These are phyloP conservation scores for Penicillium turbatum DNA, from an alignment of 495 filamentous ascomycete species.

Conservation along the genomic window DNA sequence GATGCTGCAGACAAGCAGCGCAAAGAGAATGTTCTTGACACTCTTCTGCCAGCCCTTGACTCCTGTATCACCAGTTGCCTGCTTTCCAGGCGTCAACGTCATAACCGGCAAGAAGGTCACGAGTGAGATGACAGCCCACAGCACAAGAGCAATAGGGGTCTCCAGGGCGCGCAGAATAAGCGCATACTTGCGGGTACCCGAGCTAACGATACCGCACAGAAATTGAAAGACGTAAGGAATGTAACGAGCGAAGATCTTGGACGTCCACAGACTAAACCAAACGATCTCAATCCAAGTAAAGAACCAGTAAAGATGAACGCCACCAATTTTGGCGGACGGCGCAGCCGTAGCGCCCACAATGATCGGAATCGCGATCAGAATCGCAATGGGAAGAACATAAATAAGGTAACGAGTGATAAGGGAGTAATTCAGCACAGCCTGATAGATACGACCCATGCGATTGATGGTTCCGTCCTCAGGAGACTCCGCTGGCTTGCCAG, in stretches of 20 bases:
- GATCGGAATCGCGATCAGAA: slow-evolving; percentile 75
- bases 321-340: slow-evolving; percentile 53
- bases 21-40: slow-evolving; percentile 71
- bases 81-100: slow-evolving; percentile 39
- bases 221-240: slow-evolving; percentile 83
- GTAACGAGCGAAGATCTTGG: slow-evolving; percentile 74
- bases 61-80: slow-evolving; percentile 24
- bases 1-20: slow-evolving; percentile 68
- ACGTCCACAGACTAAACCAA: slow-evolving; percentile 84
- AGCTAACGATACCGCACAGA: slow-evolving; percentile 81
- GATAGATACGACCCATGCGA: slow-evolving; percentile 81
- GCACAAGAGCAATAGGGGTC: slow-evolving; percentile 79
- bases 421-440: slow-evolving; percentile 78
- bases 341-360: slow-evolving; percentile 61
- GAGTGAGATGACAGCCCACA: slow-evolving; percentile 76
- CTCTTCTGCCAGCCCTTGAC: slow-evolving; percentile 51
- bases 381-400: slow-evolving; percentile 75
- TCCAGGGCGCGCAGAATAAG: slow-evolving; percentile 74
- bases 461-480: slow-evolving; percentile 63
- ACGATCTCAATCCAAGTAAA: slow-evolving; percentile 91
- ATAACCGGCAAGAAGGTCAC: slow-evolving; percentile 71
- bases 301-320: slow-evolving; percentile 69
- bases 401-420: slow-evolving; percentile 84
- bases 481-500: slow-evolving; percentile 41
- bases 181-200: slow-evolving; percentile 90